Conservation (phyloP, 805 yeast genomes). For the Candida nonsorbophila region DNA sequence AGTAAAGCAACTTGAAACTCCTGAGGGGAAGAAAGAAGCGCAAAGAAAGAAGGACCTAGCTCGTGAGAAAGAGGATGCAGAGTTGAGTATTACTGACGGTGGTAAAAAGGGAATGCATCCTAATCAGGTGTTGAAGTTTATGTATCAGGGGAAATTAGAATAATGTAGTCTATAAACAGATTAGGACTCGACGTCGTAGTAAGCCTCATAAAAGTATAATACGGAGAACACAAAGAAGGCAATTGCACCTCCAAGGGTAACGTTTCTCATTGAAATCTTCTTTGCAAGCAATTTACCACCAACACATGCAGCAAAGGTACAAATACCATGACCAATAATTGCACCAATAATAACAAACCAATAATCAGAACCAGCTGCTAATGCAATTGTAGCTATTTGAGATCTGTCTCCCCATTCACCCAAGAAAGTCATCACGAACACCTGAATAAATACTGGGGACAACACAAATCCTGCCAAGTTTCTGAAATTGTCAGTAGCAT, state of each 20-base stretch:
- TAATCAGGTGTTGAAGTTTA: constrained; percentile 32
- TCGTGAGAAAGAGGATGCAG: constrained; percentile 18
- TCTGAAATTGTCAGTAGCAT: constrained; percentile 35
- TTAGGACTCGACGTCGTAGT: constrained; percentile 15
- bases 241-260: constrained; percentile 84
- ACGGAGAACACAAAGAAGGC: constrained; percentile 83
- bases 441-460: constrained; percentile 91
- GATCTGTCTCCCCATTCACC: constrained; percentile 99
- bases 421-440: constrained; percentile 89
- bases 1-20: constrained; percentile 21
- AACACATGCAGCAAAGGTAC: constrained; percentile 85
- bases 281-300: constrained; percentile 92
- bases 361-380: constrained; percentile 96
- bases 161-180: constrained; percentile 1
- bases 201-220: constrained; percentile 71
- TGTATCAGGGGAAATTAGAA: constrained; percentile 30
- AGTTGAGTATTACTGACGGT: constrained; percentile 18
- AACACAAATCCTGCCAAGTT: constrained; percentile 59
- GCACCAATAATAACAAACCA: constrained; percentile 89
- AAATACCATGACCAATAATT: constrained; percentile 79
- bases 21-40: constrained; percentile 25
- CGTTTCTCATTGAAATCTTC: constrained; percentile 84
- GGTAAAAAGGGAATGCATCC: constrained; percentile 24
- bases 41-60: constrained; percentile 13
- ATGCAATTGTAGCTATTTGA: constrained; percentile 95